Evolutionary conservation across 768 basidiomycete species (phyloP).

Genomic region (Obba rivulosa): DNA sequence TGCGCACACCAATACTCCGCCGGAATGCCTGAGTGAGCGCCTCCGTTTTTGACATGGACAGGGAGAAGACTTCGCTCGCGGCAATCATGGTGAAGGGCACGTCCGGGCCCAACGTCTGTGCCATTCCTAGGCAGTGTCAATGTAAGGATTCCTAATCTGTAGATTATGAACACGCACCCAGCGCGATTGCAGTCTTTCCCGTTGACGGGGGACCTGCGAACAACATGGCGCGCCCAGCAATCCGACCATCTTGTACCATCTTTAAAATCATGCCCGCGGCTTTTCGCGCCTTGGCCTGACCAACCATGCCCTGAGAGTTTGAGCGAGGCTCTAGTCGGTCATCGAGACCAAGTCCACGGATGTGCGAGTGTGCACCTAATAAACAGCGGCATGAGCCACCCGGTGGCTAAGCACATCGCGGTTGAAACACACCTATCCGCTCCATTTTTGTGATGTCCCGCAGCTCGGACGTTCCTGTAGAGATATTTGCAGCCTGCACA

Average conservation of each 20-base stretch:
- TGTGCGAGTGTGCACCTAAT: slow-evolving; percentile 89
- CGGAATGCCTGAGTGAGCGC: slow-evolving; percentile 95
- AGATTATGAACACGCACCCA: slow-evolving; percentile 51
- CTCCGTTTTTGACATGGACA: slow-evolving; percentile 98
- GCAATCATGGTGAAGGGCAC: slow-evolving; percentile 99
- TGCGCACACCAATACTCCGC: slow-evolving; percentile 93
- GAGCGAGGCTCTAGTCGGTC: slow-evolving; percentile 85
- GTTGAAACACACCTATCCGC: slow-evolving; percentile 60
- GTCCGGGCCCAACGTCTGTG: slow-evolving; percentile 88
- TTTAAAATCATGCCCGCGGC: slow-evolving; percentile 96
- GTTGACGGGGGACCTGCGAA: slow-evolving; percentile 97
- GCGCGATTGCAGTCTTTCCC: slow-evolving; percentile 96
- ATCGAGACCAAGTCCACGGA: slow-evolving; percentile 91
- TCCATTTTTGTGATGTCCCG: slow-evolving; percentile 91
- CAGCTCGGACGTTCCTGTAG: slow-evolving; percentile 72
- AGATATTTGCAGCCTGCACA: slow-evolving; percentile 61
- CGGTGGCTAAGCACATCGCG: not conserved
- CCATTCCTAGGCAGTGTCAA: slow-evolving; percentile 63
- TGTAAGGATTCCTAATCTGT: slow-evolving; percentile 54
- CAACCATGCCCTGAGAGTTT: slow-evolving; percentile 94
- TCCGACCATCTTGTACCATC: slow-evolving; percentile 96
- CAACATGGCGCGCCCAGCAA: slow-evolving; percentile 92
- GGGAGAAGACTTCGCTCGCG: slow-evolving; percentile 95
- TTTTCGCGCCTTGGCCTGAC: slow-evolving; percentile 92
- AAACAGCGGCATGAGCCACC: not conserved